These are phyloP conservation scores for Senna siamea DNA, from an alignment of 306 rosid species.

Conservation along the genomic window DNA sequence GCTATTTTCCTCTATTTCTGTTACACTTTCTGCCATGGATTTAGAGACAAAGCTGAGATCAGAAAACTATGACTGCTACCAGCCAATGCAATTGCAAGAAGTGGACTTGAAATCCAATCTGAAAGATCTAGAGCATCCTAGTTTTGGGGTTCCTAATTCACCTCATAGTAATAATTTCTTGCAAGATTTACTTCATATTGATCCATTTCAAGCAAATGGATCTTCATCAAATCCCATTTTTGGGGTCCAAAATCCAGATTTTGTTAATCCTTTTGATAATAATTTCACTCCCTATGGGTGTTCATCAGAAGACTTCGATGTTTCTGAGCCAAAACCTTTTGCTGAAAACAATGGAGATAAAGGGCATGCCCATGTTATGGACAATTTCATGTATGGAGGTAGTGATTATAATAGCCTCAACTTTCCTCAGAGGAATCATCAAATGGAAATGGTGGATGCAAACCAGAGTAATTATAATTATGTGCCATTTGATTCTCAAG, in stretches of 20 bases:
- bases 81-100: slow-evolving; percentile 38
- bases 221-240: slow-evolving; percentile 42
- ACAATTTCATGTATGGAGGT: slow-evolving; percentile 59
- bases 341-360: slow-evolving; percentile 37
- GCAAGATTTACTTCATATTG: slow-evolving; percentile 57
- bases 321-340: slow-evolving; percentile 56
- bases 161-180: slow-evolving; percentile 44
- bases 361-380: slow-evolving; percentile 55
- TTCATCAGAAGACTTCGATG: slow-evolving; percentile 40
- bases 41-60: slow-evolving; percentile 43
- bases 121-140: slow-evolving; percentile 42
- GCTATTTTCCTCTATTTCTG: slow-evolving; percentile 32
- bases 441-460: slow-evolving; percentile 43
- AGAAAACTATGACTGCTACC: slow-evolving; percentile 45
- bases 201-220: slow-evolving; percentile 46
- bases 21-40: slow-evolving; percentile 61
- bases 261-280: slow-evolving; percentile 41
- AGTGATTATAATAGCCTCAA: slow-evolving; percentile 31
- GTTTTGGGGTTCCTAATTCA: slow-evolving; percentile 43
- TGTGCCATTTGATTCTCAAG: slow-evolving; percentile 45
- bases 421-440: slow-evolving; percentile 45
- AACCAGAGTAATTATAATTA: slow-evolving; percentile 30
- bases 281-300: slow-evolving; percentile 28
- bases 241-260: slow-evolving; percentile 43
- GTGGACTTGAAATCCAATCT: slow-evolving; percentile 38